These are phyloP conservation scores for Linnemannia exigua DNA, from an alignment of 192 early-diverging fungal species.

Conservation along the genomic window DNA sequence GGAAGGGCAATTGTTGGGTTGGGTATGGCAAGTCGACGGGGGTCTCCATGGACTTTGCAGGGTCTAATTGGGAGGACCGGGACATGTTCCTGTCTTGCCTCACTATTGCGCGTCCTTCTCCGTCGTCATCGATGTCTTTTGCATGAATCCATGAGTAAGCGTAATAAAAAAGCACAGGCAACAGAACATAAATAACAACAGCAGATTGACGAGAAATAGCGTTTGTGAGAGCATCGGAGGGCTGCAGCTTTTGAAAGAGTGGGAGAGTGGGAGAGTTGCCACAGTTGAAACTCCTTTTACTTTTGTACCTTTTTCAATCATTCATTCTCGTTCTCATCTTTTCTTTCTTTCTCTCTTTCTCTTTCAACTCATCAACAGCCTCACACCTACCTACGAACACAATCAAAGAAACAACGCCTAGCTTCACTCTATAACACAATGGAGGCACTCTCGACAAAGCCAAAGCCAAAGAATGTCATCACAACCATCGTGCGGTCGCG, in stretches of 20 bases:
- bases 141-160: background rate
- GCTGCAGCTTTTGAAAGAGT: background rate
- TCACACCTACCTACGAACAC: background rate
- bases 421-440: no score
- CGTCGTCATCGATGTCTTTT: background rate
- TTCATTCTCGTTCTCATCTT: background rate
- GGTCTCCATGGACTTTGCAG: conserved; percentile 60
- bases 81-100: conserved; percentile 45
- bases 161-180: background rate
- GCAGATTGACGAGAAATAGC: no score
- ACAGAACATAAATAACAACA: no score
- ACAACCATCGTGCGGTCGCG: conserved; percentile 31
- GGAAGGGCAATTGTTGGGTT: conserved; percentile 63
- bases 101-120: background rate
- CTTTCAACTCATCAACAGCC: background rate
- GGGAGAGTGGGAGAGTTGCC: no score
- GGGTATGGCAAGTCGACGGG: conserved; percentile 55
- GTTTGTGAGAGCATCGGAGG: background rate
- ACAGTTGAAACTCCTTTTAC: background rate
- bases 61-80: conserved; percentile 63
- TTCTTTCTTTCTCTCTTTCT: background rate
- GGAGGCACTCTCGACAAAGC: conserved; percentile 24
- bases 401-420: background rate
- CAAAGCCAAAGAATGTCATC: conserved; percentile 15
- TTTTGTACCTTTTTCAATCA: background rate